Evolutionary conservation across 768 basidiomycete genomes (phyloP).

Genomic region (Agaricus blazei): DNA sequence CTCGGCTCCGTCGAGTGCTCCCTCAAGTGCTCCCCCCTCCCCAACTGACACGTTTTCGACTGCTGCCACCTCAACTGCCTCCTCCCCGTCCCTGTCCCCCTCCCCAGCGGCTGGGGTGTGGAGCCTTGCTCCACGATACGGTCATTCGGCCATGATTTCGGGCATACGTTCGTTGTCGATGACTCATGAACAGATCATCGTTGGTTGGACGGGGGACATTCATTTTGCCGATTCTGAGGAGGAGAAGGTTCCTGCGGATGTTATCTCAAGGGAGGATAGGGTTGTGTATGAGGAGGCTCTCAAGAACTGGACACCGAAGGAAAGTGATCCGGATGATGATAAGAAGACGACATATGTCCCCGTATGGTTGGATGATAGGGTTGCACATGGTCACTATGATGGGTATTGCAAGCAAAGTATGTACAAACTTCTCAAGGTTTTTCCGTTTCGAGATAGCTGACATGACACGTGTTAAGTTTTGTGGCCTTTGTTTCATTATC

Average conservation of each 20-base stretch:
- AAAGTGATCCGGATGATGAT: constrained; percentile 48
- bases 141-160: constrained; percentile 92
- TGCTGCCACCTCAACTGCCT: constrained; percentile 9
- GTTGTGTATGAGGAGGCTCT: constrained; percentile 63
- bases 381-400: constrained; percentile 93
- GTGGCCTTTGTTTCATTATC: constrained; percentile 98
- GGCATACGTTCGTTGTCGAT: constrained; percentile 82
- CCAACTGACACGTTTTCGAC: no score
- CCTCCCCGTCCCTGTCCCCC: no score
- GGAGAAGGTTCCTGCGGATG: constrained; percentile 7
- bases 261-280: constrained; percentile 44
- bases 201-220: constrained; percentile 95
- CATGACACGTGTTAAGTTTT: constrained; percentile 47
- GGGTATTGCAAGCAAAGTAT: constrained; percentile 96
- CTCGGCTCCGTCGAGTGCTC: not conserved
- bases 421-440: constrained; percentile 22
- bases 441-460: not conserved
- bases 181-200: constrained; percentile 85
- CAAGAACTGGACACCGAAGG: constrained; percentile 52
- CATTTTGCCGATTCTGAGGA: constrained; percentile 36
- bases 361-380: constrained; percentile 86
- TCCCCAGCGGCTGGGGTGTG: constrained; percentile 38
- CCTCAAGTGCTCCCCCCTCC: no score
- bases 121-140: constrained; percentile 75
- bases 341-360: constrained; percentile 75